Conservation (phyloP, 352 stramenopile genomes). For the Saprolegnia parasitica region DNA sequence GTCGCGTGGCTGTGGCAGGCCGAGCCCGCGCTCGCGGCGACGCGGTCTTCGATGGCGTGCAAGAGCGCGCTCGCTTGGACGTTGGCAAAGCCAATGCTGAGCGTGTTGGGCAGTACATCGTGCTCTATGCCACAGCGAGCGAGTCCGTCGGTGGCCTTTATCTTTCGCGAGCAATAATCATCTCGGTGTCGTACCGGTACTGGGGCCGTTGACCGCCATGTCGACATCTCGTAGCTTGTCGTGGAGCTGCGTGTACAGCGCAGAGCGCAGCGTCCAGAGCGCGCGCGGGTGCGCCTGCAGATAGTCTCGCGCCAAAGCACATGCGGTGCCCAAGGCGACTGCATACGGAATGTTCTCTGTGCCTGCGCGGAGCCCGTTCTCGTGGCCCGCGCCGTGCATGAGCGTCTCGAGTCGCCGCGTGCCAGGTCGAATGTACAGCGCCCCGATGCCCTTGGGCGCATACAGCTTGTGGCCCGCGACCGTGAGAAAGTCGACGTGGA, state of each 20-base stretch:
- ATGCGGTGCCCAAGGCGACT: conserved; percentile 89
- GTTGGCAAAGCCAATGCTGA: conserved; percentile 92
- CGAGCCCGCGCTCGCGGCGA: conserved; percentile 91
- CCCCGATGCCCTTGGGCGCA: conserved; percentile 90
- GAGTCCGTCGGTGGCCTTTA: too few relatives aligned
- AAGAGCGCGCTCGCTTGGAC: conserved; percentile 85
- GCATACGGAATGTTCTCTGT: conserved; percentile 97
- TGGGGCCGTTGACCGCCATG: conserved; percentile 83
- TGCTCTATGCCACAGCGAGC: conserved; percentile 30
- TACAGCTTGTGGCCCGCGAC: conserved; percentile 98
- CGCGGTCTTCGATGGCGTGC: conserved; percentile 66
- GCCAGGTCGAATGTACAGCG: conserved; percentile 66
- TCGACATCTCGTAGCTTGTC: conserved; percentile 41
- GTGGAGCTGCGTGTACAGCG: conserved; percentile 51
- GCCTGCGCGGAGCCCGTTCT: conserved; percentile 89
- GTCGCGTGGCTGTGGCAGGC: conserved; percentile 87
- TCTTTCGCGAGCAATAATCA: conserved; percentile 29
- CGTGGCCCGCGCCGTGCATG: conserved; percentile 90
- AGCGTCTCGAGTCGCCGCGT: conserved; percentile 54
- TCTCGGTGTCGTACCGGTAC: conserved; percentile 15
- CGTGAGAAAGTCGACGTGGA: conserved; percentile 93
- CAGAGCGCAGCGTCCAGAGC: conserved; percentile 59
- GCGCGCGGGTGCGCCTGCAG: conserved; percentile 61
- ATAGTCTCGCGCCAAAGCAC: conserved; percentile 53
- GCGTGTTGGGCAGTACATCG: conserved; percentile 91